Base-by-base conservation (phyloP, 176 grass and related monocot genomes). In the Carex scoparia region DNA sequence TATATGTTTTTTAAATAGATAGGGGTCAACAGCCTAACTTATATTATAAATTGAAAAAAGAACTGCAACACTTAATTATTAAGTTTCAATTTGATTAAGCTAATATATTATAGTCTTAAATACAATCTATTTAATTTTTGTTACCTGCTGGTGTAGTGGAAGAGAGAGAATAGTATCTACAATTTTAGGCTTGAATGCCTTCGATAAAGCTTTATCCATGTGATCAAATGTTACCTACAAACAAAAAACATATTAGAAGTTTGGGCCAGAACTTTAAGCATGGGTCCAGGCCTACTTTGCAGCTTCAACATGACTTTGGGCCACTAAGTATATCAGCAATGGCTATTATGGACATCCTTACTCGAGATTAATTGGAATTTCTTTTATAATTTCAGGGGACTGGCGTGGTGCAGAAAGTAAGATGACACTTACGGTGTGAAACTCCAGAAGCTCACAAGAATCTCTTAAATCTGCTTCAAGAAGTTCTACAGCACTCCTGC, bases 71-170 rank as follows among this genome's bases (percentile, higher is more conserved):
- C 12, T 58, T 51, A 7, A 10, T 54, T 57, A 53, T 30, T 0
- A 37, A 35, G 7, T 58, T 79, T 18, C 14, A 16, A 58, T 57
- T 58, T 79, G 28, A 79, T 79, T 79, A 79, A 56, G 53, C 13
- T 1, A 13, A 75, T 37, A 58, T 18, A 18, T 57, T 35, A 46
- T 32, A 32, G 30, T 56, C 27, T 6, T 12, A 32, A 75, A 9
- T 30, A 55, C 23, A 5, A 53, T 75, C 19, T 70, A 81, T 35
- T 70, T 8, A 10, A 8, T 32, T 11, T 31, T 30, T 23, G 63
- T 89, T 89, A 99, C 97, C 91, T 99, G 97, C 82, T 99, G 93
- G 61, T 99, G 93, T 84, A 94, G 97, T 77, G 97, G 97, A 84
- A 99, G 97, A 87, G 91, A 92, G n/a, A 88, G 63, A 92, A 99